Evolutionary conservation across 805 yeast genomes (phyloP), one percentile per base, ranked within the genome.

Genomic region (Pichia eremophila): DNA sequence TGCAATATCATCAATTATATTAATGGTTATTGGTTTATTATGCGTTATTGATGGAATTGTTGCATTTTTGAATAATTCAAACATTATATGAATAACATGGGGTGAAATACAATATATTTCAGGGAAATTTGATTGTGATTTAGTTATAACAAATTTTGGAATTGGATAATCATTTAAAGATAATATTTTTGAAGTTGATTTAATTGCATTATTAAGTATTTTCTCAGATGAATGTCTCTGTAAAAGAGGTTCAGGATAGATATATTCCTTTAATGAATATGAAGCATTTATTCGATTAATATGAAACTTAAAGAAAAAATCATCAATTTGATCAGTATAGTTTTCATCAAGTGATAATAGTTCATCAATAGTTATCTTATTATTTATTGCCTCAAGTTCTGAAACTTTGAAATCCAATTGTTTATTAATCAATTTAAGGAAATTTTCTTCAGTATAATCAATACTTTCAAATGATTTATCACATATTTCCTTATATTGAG

Each of bases 21-120:
- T 45, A 22, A 60, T 44, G 2, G 35, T 36, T n/a, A 55, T 57
- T n/a, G 60, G 55, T 14, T 54, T 52, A 2, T 48, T 45, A 6
- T 53, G 37, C 8, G 49, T 41, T 12, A 63, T 46, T 4, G 66
- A 61, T 3, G 67, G 65, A 9, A 63, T 45, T 1, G 62, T 53
- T 10, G 67, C 55, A 49, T 63, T 63, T 44, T 63, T 63, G 22
- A 61, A 51, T 17, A 63, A 46, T 43, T 63, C 67, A 50, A 63
- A 62, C 22, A 63, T 54, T 4, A 63, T 58, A 44, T 63, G 67
- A 28, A 54, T 54, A 10, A 62, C 47, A 45, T 63, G 66, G 9
- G 60, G 60, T 8, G 65, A 54, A 18, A 63, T 49, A 48, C 67
- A 61, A 17, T 44, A 41, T 2, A 59, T 47, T n/a, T 40, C 25